Percentiles rank a stretch among this genome's conserved stretches.
Evolutionary conservation across 73 alveolate species (phyloP).

Genomic region (Tetrahymena elliotti): DNA sequence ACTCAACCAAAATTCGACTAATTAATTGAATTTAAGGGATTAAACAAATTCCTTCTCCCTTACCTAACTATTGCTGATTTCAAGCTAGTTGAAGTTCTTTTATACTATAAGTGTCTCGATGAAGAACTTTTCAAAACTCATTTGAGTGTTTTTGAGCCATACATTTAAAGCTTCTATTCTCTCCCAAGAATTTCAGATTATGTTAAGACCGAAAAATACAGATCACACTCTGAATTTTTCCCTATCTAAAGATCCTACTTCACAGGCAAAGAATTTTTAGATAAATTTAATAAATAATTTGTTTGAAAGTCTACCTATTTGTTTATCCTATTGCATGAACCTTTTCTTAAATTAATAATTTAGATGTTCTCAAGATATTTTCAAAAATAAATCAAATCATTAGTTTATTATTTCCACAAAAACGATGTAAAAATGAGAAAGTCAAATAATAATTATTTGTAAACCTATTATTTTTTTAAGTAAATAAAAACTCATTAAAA

Average conservation of each 20-base stretch:
- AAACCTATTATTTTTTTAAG: too few relatives aligned
- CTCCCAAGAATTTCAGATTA: neutral
- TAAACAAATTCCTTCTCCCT: neutral
- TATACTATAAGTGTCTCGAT: neutral
- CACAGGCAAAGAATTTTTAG: neutral
- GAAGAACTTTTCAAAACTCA: neutral
- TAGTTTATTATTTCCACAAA: too few relatives aligned
- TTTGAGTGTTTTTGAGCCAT: neutral
- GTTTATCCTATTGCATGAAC: neutral
- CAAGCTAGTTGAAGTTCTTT: neutral
- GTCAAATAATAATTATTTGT: too few relatives aligned
- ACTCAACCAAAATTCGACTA: neutral
- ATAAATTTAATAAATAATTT: neutral
- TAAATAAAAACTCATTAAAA: too few relatives aligned
- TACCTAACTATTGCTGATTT: neutral
- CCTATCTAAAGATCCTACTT: neutral
- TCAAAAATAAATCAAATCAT: too few relatives aligned
- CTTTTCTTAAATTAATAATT: too few relatives aligned
- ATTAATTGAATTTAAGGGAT: neutral
- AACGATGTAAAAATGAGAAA: too few relatives aligned
- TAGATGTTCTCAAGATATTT: too few relatives aligned
- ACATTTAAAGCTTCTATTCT: neutral
- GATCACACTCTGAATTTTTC: neutral
- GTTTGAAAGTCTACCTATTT: neutral
- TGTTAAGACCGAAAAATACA: neutral